A percentile compares a stretch with the other conserved stretches of the same genome.
phyloP scores from a whole-genome alignment of 306 rosid species.

The Malus domestica region ASM211411v1 NC_041791.1:36890001-36890500 shows the following conservation, averaged over 20 bases:
- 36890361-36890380: conserved; percentile 61
- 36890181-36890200: background rate
- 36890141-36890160: background rate
- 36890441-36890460: conserved; percentile 89
- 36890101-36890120: too few species aligned
- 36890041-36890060: too few species aligned
- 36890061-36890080: too few species aligned
- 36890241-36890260: conserved; percentile 32
- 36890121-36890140: background rate
- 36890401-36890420: conserved; percentile 50
- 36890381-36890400: conserved; percentile 43
- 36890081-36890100: too few species aligned
- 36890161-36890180: background rate
- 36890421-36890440: conserved; percentile 81
- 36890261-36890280: conserved; percentile 6
- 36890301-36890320: conserved; percentile 29
- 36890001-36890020: background rate
- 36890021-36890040: background rate
- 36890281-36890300: conserved; percentile 11
- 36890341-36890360: conserved; percentile 46
- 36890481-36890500: conserved; percentile 94
- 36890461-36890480: conserved; percentile 65
- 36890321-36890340: conserved; percentile 26
- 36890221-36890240: background rate
- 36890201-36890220: background rate